Evolutionary conservation across 306 rosid species (phyloP), one percentile per base, ranked within the genome.

Genomic region (Rosa lucieae): DNA sequence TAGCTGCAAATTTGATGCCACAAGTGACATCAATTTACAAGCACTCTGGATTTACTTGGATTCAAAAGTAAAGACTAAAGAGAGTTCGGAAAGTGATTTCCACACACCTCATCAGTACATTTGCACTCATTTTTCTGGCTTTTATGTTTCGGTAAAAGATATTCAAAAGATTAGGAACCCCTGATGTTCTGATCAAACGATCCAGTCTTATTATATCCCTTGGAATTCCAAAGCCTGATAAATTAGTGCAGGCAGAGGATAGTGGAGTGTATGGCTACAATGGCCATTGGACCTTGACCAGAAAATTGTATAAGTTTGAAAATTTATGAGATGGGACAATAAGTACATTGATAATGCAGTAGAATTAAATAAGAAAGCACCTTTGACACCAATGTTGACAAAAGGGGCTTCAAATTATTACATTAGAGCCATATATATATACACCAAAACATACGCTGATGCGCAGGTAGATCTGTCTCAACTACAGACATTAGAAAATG

Each of bases 371-470:
- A 69, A 4, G 0, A 14, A 55, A 53, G 68, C 68, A 53, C 15
- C 66, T 78, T 72, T 55, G 81, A 72, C 76, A 2, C 39, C 44
- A 70, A 72, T 47, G 15, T 72, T 17, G 62, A 72, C 46, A 17
- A 66, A 37, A 17, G 26, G 6, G 40, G 26, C 40, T 47, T 26
- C 8, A n/a, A 23, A 23, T 70, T 42, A 29, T 23, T 42, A 8
- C 49, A 8, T 62, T 62, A 12, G 40, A 11, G 40, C 18, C 8
- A 53, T 26, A 23, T 32, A 23, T 32, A 70, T 23, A 29, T 39
- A 73, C 1, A 43, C 42, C 26, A 3, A 23, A 1, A 14, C 0
- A 14, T 18, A 1, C 12, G 10, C 18, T 0, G 12, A 14, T 18
- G 2, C 12, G 10, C 18, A 2, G 12, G 9, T 15, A 14, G 42